Percentiles rank a stretch among this genome's conserved stretches.
These are phyloP conservation scores for Talaromyces sp. DNA, from an alignment of 2,329 filamentous ascomycete species.

Conservation along the genomic window DNA sequence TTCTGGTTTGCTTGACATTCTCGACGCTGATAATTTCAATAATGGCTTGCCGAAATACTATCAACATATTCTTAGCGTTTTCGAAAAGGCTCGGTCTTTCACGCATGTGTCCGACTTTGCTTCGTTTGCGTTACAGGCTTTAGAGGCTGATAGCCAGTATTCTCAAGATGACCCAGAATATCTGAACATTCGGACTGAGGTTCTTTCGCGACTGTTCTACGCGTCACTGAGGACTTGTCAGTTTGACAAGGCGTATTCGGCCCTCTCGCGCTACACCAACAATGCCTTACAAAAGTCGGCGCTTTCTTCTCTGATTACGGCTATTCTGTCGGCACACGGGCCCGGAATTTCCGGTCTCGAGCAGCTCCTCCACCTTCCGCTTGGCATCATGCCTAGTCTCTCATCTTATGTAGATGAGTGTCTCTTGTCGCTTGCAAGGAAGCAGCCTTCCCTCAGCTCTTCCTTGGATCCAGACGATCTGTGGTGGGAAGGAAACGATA, in stretches of 20 bases:
- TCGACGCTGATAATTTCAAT: conserved; percentile 63
- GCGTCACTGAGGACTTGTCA: conserved; percentile 72
- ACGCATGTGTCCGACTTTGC: conserved; percentile 82
- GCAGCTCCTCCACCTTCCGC: conserved; percentile 66
- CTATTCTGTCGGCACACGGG: conserved; percentile 35
- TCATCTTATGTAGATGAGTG: conserved; percentile 73
- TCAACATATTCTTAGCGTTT: conserved; percentile 75
- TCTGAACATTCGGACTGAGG: conserved; percentile 53
- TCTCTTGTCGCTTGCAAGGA: conserved; percentile 64
- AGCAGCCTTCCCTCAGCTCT: conserved; percentile 56
- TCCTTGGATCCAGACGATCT: conserved; percentile 31
- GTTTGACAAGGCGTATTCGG: conserved; percentile 77
- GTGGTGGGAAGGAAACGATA: conserved; percentile 24
- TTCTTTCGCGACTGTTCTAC: conserved; percentile 78
- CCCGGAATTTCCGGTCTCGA: conserved; percentile 43
- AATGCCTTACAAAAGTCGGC: conserved; percentile 64
- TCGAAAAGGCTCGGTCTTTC: conserved; percentile 69
- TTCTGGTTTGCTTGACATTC: conserved; percentile 64
- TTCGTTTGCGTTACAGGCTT: conserved; percentile 64
- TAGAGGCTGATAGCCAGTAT: conserved; percentile 27
- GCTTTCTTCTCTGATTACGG: conserved; percentile 59
- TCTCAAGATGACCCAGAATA: conserved; percentile 31
- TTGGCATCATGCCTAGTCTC: conserved; percentile 57
- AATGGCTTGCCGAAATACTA: conserved; percentile 79
- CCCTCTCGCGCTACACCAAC: conserved; percentile 67